Percentiles rank a stretch among this genome's conserved stretches.
Evolutionary conservation across 768 basidiomycete species (phyloP).

Genomic region (Xerocomellus chrysenteron): DNA sequence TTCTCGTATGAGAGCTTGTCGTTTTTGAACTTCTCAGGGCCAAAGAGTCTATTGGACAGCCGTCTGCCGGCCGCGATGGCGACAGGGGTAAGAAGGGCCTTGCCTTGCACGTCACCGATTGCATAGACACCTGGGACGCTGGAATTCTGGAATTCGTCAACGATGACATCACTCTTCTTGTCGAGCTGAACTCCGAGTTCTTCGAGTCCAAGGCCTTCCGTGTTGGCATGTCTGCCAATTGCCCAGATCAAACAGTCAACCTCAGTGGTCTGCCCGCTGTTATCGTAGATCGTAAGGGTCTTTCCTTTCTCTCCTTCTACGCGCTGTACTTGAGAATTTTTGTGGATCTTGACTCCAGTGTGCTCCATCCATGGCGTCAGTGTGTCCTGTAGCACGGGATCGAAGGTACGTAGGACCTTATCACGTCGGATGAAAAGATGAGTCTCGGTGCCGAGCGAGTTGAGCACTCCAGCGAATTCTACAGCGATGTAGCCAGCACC

Average conservation of each 20-base stretch:
- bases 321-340: conserved; percentile 66
- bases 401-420: conserved; percentile 89
- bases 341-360: conserved; percentile 89
- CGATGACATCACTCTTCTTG: conserved; percentile 78
- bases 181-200: conserved; percentile 73
- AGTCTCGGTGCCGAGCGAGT: conserved; percentile 87
- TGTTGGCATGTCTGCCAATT: conserved; percentile 84
- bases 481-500: conserved; percentile 99
- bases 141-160: conserved; percentile 91
- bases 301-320: conserved; percentile 76
- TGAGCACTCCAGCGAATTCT: conserved; percentile 92
- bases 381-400: conserved; percentile 79
- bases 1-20: conserved; percentile 88
- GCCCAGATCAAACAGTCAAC: conserved; percentile 93
- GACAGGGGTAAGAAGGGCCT: conserved; percentile 91
- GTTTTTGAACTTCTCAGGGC: conserved; percentile 78
- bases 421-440: conserved; percentile 91
- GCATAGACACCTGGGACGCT: conserved; percentile 68
- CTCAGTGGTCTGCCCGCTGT: conserved; percentile 74
- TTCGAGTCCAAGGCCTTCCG: conserved; percentile 74
- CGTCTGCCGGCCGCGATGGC: conserved; percentile 95
- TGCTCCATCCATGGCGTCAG: conserved; percentile 92
- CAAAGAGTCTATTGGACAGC: conserved; percentile 87
- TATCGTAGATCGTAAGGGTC: conserved; percentile 71
- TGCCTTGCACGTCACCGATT: conserved; percentile 92